Evolutionary conservation across 1,284 basidiomycete species (phyloP).

Genomic region (Trametes polyzona): DNA sequence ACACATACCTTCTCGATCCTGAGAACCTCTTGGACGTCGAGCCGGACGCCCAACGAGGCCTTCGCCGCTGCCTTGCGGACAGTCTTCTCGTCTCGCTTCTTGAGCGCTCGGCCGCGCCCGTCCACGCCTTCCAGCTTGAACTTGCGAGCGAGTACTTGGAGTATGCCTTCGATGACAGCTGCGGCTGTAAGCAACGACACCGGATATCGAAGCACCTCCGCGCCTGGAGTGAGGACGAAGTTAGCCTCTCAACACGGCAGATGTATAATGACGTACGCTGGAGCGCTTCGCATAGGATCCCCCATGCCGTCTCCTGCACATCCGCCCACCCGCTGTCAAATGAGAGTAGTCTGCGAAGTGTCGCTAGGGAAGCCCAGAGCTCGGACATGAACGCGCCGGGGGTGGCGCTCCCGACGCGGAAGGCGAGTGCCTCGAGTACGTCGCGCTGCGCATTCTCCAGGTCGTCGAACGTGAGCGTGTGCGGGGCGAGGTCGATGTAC

Average conservation of each 20-base stretch:
- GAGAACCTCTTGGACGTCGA: constrained; percentile 42
- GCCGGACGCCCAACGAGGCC: constrained; percentile 43
- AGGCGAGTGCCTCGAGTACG: constrained; percentile 52
- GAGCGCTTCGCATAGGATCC: constrained; percentile 48
- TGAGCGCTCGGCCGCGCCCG: constrained; percentile 17
- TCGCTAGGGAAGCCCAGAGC: constrained; percentile 56
- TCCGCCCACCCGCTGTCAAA: constrained; percentile 47
- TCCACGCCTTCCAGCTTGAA: constrained; percentile 37
- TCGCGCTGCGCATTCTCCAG: constrained; percentile 65
- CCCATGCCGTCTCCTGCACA: constrained; percentile 53
- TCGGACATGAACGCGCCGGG: constrained; percentile 63
- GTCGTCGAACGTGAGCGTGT: constrained; percentile 46
- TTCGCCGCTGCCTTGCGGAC: constrained; percentile 35
- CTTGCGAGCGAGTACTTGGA: constrained; percentile 41
- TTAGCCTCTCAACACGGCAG: neutral
- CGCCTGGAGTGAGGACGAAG: constrained; percentile 46
- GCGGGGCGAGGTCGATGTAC: constrained; percentile 52
- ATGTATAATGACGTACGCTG: constrained; percentile 39
- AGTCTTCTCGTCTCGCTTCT: constrained; percentile 23
- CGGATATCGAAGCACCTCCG: constrained; percentile 53
- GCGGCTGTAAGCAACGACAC: constrained; percentile 54
- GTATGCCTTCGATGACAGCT: constrained; percentile 49
- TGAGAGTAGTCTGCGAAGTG: constrained; percentile 46
- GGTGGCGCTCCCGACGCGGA: constrained; percentile 52
- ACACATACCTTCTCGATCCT: constrained; percentile 14